Percentiles rank a stretch among this genome's conserved stretches.
These are phyloP conservation scores for Paraleonurus japonicus DNA, from an alignment of 257 asterid genomes.

Conservation along the genomic window DNA sequence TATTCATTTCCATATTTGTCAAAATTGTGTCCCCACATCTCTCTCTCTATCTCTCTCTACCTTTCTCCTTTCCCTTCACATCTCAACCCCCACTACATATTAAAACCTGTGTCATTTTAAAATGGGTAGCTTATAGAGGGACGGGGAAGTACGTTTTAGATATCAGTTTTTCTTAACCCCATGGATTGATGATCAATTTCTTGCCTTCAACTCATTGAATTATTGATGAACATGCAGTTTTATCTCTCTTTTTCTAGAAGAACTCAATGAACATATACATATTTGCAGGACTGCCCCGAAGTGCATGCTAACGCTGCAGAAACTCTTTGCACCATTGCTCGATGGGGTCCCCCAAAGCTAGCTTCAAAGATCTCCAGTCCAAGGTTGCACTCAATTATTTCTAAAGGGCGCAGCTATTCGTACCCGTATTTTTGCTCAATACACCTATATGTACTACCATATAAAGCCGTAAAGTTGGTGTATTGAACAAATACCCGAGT, in stretches of 20 bases:
- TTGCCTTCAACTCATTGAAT: background rate
- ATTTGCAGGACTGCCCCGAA: constrained; percentile 76
- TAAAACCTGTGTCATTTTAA: no score
- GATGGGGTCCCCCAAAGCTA: constrained; percentile 66
- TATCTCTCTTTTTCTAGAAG: background rate
- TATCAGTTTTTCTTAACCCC: background rate
- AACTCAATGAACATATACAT: background rate
- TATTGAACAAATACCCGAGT: no score
- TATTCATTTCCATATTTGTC: no score
- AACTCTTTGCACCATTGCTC: constrained; percentile 65
- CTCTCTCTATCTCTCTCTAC: no score
- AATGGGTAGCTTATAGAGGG: no score
- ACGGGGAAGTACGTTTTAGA: background rate
- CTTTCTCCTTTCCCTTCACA: no score
- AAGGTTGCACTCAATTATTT: constrained; percentile 41
- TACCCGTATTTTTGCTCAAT: no score
- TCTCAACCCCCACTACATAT: no score
- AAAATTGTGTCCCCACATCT: no score
- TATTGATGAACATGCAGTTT: constrained; percentile 2
- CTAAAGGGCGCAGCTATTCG: background rate
- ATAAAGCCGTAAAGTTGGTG: no score
- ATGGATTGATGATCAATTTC: background rate
- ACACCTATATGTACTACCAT: no score
- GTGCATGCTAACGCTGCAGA: constrained; percentile 93
- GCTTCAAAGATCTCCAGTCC: constrained; percentile 69